phyloP scores from a whole-genome alignment of 768 basidiomycete species.

The Tricholoma furcatifolium region DNA sequence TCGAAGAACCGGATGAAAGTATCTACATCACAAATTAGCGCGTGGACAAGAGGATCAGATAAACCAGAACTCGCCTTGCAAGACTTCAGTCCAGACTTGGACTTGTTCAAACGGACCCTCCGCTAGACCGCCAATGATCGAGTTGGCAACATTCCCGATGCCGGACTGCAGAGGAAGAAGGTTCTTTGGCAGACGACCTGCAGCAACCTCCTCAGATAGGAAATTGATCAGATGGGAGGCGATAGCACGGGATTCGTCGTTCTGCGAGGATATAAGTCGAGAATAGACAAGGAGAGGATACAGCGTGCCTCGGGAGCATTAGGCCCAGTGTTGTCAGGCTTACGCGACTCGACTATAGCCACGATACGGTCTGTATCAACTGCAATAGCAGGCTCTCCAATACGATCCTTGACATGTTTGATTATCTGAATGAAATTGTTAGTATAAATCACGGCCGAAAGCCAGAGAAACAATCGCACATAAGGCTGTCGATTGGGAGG shows the following conservation, averaged over 20 bases:
- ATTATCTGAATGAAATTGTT: slow-evolving; percentile 28
- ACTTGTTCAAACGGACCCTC: slow-evolving; percentile 48
- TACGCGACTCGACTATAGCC: slow-evolving; percentile 38
- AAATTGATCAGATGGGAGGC: slow-evolving; percentile 45
- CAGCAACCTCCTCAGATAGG: slow-evolving; percentile 38
- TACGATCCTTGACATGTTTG: slow-evolving; percentile 42
- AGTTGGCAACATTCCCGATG: slow-evolving; percentile 49
- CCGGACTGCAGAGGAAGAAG: slow-evolving; percentile 47
- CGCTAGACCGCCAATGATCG: slow-evolving; percentile 47
- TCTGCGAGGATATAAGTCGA: slow-evolving; percentile 20
- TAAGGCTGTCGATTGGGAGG: slow-evolving; percentile 45
- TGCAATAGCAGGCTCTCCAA: slow-evolving; percentile 42
- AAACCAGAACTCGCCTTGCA: slow-evolving; percentile 29
- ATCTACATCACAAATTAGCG: slow-evolving; percentile 23
- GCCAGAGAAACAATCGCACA: slow-evolving; percentile 18
- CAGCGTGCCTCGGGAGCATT: slow-evolving; percentile 41
- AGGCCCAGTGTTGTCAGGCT: slow-evolving; percentile 44
- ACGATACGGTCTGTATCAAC: slow-evolving; percentile 50
- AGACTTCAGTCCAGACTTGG: slow-evolving; percentile 49
- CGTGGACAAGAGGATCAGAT: not conserved
- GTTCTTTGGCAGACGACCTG: slow-evolving; percentile 39
- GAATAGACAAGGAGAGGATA: not conserved
- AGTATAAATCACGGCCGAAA: not conserved
- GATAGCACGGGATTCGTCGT: slow-evolving; percentile 39
- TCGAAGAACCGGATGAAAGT: slow-evolving; percentile 47